A percentile compares a stretch with the other conserved stretches of the same genome.
Evolutionary conservation across 208 protist species (phyloP).

Genomic region (Trypanosoma platydactyli): DNA sequence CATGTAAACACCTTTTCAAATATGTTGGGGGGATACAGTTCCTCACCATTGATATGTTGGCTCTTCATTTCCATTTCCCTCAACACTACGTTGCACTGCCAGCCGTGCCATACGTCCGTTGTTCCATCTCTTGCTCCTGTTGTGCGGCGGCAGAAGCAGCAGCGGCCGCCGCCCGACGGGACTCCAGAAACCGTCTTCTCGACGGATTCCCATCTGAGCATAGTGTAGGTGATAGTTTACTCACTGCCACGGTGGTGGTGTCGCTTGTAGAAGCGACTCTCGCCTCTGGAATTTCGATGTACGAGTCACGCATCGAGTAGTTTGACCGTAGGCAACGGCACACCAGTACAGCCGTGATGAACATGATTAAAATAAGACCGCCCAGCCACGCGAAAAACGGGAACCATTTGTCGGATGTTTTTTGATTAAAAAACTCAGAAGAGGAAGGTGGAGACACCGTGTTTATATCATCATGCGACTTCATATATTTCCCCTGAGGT

Average conservation of each 20-base stretch:
- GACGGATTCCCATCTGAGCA: conserved; percentile 52
- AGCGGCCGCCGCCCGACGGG: conserved; percentile 37
- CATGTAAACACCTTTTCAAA: too few relatives aligned
- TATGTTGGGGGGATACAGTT: too few relatives aligned
- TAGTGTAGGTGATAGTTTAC: neutral
- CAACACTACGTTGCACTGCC: neutral
- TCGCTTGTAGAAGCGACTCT: neutral
- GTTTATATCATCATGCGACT: neutral
- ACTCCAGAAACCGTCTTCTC: conserved; percentile 67
- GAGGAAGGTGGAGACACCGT: neutral
- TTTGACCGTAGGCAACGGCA: conserved; percentile 7
- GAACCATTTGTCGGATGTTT: neutral
- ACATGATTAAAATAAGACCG: neutral
- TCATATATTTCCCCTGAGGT: neutral
- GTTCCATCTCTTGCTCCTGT: too few relatives aligned
- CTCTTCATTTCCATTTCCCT: conserved; percentile 1
- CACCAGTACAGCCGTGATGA: conserved; percentile 1
- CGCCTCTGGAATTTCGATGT: conserved; percentile 6
- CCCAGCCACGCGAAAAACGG: conserved; percentile 10
- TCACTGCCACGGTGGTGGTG: neutral
- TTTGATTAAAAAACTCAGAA: neutral
- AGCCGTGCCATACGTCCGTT: conserved; percentile 30
- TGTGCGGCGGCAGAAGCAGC: too few relatives aligned
- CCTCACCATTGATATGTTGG: neutral
- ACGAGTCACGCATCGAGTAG: neutral